A percentile compares a stretch with the other conserved stretches of the same genome.
phyloP scores from a whole-genome alignment of 805 yeast genomes.

The Monosporozyma solicola region DNA sequence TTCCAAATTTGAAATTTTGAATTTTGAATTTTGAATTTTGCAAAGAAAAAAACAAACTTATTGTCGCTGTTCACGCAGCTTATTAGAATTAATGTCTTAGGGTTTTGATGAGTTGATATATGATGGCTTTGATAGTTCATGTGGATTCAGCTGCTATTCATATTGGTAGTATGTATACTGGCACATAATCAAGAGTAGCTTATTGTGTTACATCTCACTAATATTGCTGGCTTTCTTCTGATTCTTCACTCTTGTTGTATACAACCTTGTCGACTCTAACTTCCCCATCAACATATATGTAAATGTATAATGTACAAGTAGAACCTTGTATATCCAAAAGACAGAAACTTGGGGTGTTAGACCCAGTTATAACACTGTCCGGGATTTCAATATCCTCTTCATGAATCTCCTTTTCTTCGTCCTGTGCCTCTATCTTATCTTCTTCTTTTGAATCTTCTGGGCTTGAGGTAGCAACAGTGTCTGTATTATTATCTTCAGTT shows the following conservation, averaged over 20 bases:
- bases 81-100: not conserved
- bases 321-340: conserved; percentile 76
- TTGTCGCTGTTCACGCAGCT: not conserved
- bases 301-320: conserved; percentile 73
- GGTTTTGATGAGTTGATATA: not conserved
- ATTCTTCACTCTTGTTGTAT: conserved; percentile 39
- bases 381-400: conserved; percentile 16
- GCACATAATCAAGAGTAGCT: not conserved
- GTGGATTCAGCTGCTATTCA: not conserved
- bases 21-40: not conserved
- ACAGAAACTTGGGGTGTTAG: conserved; percentile 75
- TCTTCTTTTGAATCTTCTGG: conserved; percentile 3
- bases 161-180: not conserved
- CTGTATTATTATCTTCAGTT: conserved; percentile 5
- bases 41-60: not conserved
- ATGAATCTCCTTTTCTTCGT: conserved; percentile 5
- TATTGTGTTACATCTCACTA: not conserved
- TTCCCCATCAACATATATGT: conserved; percentile 70
- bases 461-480: conserved; percentile 1
- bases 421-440: not conserved
- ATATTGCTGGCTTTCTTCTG: not conserved
- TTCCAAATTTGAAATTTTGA: not conserved
- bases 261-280: conserved; percentile 86
- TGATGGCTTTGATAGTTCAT: not conserved
- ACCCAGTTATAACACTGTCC: conserved; percentile 24